Percentiles rank a stretch among this genome's conserved stretches.
Conservation (phyloP, 257 asterid species). For the Capsicum rhomboideum region DNA sequence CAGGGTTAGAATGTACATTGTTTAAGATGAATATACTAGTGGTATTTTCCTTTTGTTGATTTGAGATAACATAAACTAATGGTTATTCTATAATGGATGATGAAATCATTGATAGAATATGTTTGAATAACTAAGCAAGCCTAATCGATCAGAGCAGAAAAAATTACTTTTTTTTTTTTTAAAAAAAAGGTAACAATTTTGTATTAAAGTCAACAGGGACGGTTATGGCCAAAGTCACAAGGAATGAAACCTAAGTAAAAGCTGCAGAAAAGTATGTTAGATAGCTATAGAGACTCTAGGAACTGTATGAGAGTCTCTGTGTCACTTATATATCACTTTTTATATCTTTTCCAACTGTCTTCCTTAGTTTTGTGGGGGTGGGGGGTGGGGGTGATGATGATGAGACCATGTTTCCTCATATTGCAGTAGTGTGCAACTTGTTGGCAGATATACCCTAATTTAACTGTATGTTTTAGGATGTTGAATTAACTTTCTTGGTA, state of each 20-base stretch:
- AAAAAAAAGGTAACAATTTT: too few relatives aligned
- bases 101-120: not conserved
- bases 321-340: too few relatives aligned
- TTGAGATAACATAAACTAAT: too few relatives aligned
- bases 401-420: not conserved
- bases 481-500: not conserved
- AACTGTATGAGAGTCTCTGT: too few relatives aligned
- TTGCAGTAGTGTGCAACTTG: not conserved
- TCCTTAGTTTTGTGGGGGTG: not conserved
- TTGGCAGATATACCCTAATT: not conserved
- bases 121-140: not conserved
- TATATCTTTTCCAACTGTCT: not conserved
- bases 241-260: too few relatives aligned
- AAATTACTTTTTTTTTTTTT: not conserved
- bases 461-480: not conserved
- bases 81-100: not conserved
- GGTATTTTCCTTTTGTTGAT: too few relatives aligned
- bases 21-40: not conserved
- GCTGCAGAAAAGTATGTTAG: too few relatives aligned
- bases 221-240: too few relatives aligned
- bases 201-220: too few relatives aligned
- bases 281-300: too few relatives aligned
- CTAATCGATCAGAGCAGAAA: not conserved
- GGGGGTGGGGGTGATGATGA: not conserved
- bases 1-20: not conserved